These are phyloP conservation scores for Athelia psychrophila DNA, from an alignment of 1,284 basidiomycete genomes.

Conservation along the genomic window DNA sequence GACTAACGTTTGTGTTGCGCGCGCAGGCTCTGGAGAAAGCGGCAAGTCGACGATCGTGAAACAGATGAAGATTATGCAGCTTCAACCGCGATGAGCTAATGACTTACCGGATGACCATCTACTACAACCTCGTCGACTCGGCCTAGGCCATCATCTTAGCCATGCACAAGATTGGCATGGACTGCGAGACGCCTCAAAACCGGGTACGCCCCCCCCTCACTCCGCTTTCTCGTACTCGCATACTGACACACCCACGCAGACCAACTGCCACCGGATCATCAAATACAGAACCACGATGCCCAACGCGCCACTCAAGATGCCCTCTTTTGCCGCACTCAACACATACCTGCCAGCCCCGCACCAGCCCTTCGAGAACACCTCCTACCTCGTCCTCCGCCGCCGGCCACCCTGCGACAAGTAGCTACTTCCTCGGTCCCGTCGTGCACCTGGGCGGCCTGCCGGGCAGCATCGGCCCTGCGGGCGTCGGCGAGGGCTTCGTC, in stretches of 20 bases:
- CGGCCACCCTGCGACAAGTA: too few relatives aligned
- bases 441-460: neutral
- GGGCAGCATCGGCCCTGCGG: neutral
- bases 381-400: too few relatives aligned
- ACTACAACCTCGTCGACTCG: slow-evolving; percentile 85
- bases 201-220: slow-evolving; percentile 41
- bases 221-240: neutral
- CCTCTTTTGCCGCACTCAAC: too few relatives aligned
- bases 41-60: slow-evolving; percentile 97
- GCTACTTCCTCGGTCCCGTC: too few relatives aligned
- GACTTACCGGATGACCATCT: too few relatives aligned
- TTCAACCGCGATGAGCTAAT: slow-evolving; percentile 77
- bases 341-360: too few relatives aligned
- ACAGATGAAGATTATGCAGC: slow-evolving; percentile 99
- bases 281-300: slow-evolving; percentile 39
- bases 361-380: too few relatives aligned
- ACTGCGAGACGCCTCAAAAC: slow-evolving; percentile 80
- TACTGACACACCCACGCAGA: slow-evolving; percentile 23
- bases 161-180: slow-evolving; percentile 87
- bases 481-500: slow-evolving; percentile 24
- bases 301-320: slow-evolving; percentile 29
- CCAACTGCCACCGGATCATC: slow-evolving; percentile 59
- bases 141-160: slow-evolving; percentile 88
- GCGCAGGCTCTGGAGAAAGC: slow-evolving; percentile 62
- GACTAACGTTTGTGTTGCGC: too few relatives aligned